phyloP scores from a whole-genome alignment of 306 rosid genomes.

The Citrullus amarus region DNA sequence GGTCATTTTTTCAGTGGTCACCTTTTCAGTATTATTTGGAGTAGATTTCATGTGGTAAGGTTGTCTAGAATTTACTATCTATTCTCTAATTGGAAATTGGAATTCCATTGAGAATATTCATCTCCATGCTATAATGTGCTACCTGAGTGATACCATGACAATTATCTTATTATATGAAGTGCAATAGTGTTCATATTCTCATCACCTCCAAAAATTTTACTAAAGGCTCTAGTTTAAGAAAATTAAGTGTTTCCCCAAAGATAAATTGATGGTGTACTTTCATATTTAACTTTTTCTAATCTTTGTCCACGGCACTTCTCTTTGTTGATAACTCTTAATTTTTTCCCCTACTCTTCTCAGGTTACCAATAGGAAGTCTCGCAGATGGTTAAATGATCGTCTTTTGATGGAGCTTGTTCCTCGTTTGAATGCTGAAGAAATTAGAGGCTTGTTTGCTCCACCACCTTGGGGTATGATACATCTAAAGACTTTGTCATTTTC shows the following conservation, averaged over 20 bases:
- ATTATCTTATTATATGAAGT: neutral
- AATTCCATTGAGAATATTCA: neutral
- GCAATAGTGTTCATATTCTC: neutral
- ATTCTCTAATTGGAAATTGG: neutral
- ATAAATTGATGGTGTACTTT: neutral
- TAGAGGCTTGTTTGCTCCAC: constrained; percentile 93
- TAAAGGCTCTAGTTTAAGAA: neutral
- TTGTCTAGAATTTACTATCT: neutral
- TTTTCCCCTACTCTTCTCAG: constrained; percentile 21
- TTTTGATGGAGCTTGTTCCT: constrained; percentile 84
- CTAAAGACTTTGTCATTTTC: neutral
- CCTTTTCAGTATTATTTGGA: neutral
- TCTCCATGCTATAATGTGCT: neutral
- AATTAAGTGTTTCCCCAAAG: neutral
- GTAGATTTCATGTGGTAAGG: neutral
- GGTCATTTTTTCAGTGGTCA: neutral
- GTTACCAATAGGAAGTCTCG: constrained; percentile 77
- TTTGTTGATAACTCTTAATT: neutral
- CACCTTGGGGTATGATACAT: constrained; percentile 64
- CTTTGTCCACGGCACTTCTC: neutral
- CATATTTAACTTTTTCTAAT: neutral
- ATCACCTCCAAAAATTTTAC: neutral
- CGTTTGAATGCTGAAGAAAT: constrained; percentile 80
- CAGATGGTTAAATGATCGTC: constrained; percentile 83
- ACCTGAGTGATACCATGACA: neutral